A percentile compares a stretch with the other conserved stretches of the same genome.
phyloP scores from a whole-genome alignment of 148 eudicot species.

The Diospyros kaki region DNA sequence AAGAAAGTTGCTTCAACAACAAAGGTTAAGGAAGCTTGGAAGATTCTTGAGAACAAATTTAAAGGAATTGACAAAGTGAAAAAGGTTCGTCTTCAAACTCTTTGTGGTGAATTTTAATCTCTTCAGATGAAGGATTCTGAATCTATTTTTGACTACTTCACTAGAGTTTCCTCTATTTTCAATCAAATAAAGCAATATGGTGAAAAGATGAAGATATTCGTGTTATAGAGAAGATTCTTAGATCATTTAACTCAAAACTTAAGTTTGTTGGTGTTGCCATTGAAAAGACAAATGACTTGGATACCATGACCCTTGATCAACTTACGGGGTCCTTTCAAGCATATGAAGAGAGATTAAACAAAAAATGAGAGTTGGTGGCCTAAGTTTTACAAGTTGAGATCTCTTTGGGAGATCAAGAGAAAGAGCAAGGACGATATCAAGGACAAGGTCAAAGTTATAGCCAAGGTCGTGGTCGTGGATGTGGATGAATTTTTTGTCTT shows the following conservation, averaged over 20 bases:
- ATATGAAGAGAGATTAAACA: neutral
- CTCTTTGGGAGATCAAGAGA: neutral
- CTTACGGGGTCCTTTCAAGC: neutral
- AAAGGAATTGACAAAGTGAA: slow-evolving; percentile 18
- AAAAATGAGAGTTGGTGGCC: neutral
- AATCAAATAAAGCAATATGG: slow-evolving; percentile 17
- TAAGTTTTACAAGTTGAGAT: neutral
- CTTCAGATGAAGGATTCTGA: slow-evolving; percentile 10
- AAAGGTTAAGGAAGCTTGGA: slow-evolving; percentile 4
- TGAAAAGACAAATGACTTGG: slow-evolving; percentile 8
- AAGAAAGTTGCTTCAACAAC: neutral
- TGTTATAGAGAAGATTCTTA: slow-evolving; percentile 12
- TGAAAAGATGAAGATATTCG: slow-evolving; percentile 6
- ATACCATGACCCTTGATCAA: slow-evolving; percentile 7
- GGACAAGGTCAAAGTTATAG: too few species aligned
- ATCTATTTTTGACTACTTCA: slow-evolving; percentile 4
- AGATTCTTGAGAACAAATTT: slow-evolving; percentile 3
- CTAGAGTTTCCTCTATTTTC: slow-evolving; percentile 1
- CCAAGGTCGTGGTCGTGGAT: neutral
- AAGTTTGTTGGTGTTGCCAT: slow-evolving; percentile 3
- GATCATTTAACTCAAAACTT: slow-evolving; percentile 1
- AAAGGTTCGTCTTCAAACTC: slow-evolving; percentile 15
- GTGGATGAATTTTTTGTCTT: neutral
- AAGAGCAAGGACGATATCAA: neutral
- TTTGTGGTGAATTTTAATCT: slow-evolving; percentile 11